Percentiles rank a stretch among this genome's conserved stretches.
Conservation (phyloP, 2,329 filamentous ascomycete genomes). For the Calycina marina region DNA sequence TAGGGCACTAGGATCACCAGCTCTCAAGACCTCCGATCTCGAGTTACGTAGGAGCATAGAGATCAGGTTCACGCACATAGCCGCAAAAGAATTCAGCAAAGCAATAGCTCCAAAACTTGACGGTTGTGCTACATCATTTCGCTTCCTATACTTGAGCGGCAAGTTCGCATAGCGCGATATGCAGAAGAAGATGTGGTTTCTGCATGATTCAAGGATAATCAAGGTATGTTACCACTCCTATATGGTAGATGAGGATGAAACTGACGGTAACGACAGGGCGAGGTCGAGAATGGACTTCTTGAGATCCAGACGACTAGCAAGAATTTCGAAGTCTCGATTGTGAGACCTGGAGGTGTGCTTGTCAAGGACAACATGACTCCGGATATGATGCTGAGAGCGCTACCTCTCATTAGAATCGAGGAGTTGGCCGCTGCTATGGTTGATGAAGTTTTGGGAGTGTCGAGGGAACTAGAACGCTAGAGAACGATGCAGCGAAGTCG, state of each 20-base stretch:
- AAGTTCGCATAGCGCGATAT: slow-evolving; percentile 26
- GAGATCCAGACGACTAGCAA: slow-evolving; percentile 11
- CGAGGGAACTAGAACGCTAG: too few species aligned
- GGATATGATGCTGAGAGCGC: slow-evolving; percentile 2
- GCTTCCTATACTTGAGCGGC: slow-evolving; percentile 28
- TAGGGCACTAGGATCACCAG: slow-evolving; percentile 12
- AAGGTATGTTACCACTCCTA: not conserved
- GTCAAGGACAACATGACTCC: slow-evolving; percentile 3
- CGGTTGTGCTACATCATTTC: slow-evolving; percentile 23
- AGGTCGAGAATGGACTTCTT: slow-evolving; percentile 18
- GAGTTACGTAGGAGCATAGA: slow-evolving; percentile 20
- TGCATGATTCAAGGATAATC: slow-evolving; percentile 9
- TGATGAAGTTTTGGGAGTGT: too few species aligned
- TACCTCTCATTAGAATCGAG: slow-evolving; percentile 6
- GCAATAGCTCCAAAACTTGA: not conserved
- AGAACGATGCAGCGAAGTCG: too few species aligned
- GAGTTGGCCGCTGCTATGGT: slow-evolving; percentile 8
- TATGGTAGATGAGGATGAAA: slow-evolving; percentile 16
- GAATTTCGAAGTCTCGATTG: slow-evolving; percentile 16
- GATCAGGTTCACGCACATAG: slow-evolving; percentile 5
- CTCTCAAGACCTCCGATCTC: slow-evolving; percentile 13
- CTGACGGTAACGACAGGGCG: slow-evolving; percentile 10
- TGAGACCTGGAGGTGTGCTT: slow-evolving; percentile 11
- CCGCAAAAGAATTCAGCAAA: not conserved
- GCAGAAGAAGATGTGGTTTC: slow-evolving; percentile 25